Evolutionary conservation across 805 yeast species (phyloP).

Genomic region (Ogataea populi-albae): DNA sequence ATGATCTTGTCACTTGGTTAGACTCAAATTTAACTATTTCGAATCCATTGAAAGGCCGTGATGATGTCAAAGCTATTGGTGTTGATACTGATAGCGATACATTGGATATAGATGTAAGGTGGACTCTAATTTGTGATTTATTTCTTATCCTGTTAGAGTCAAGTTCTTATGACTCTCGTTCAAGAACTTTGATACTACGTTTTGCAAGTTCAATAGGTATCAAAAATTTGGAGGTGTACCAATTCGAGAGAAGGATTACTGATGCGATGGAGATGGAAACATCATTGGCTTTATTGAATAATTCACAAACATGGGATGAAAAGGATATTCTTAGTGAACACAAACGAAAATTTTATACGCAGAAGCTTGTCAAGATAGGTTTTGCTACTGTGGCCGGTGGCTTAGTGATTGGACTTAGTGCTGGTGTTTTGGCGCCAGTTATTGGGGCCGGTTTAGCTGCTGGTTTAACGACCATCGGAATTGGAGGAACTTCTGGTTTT

Average conservation of each 20-base stretch:
- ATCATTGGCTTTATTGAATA: slow-evolving; percentile 29
- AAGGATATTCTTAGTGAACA: slow-evolving; percentile 64
- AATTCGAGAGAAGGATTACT: slow-evolving; percentile 87
- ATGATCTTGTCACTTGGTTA: slow-evolving; percentile 66
- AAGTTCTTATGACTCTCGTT: slow-evolving; percentile 84
- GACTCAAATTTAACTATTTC: slow-evolving; percentile 39
- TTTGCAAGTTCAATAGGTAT: slow-evolving; percentile 67
- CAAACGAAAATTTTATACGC: slow-evolving; percentile 60
- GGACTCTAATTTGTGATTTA: slow-evolving; percentile 93
- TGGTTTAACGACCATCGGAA: slow-evolving; percentile 91
- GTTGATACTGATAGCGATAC: slow-evolving; percentile 32
- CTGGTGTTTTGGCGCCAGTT: slow-evolving; percentile 94
- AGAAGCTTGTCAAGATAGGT: slow-evolving; percentile 82
- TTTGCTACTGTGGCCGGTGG: slow-evolving; percentile 97
- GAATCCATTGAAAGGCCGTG: slow-evolving; percentile 44
- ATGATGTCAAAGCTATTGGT: slow-evolving; percentile 19
- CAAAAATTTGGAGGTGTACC: slow-evolving; percentile 65
- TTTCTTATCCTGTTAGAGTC: slow-evolving; percentile 78
- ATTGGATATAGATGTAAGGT: slow-evolving; percentile 71
- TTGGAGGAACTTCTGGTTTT: slow-evolving; percentile 89
- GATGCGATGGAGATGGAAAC: slow-evolving; percentile 85
- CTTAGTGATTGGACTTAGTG: slow-evolving; percentile 87
- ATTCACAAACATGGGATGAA: slow-evolving; percentile 67
- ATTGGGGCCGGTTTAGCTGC: slow-evolving; percentile 99
- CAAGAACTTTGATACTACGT: slow-evolving; percentile 69